Evolutionary conservation across 768 basidiomycete genomes (phyloP).

Genomic region (Fomitopsis serialis): DNA sequence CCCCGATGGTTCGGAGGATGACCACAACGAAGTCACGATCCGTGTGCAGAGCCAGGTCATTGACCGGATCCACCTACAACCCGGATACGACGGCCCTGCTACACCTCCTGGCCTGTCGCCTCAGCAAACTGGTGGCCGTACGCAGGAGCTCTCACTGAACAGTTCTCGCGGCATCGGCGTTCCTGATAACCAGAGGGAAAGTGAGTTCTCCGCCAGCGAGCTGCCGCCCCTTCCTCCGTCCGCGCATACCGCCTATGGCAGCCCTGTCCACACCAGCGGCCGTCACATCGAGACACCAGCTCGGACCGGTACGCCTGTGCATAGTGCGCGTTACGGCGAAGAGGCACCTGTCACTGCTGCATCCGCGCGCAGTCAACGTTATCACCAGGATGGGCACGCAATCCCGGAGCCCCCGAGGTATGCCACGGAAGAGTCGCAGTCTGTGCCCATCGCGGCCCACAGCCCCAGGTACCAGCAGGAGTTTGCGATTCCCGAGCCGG

Average conservation of each 20-base stretch:
- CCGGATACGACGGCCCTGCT: not conserved
- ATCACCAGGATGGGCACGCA: not conserved
- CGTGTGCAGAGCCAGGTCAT: conserved; percentile 3
- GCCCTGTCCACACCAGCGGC: not conserved
- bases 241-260: not conserved
- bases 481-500: not conserved
- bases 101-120: not conserved
- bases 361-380: not conserved
- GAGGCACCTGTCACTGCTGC: not conserved
- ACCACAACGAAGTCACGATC: conserved; percentile 2
- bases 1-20: conserved; percentile 9
- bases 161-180: not conserved
- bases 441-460: not conserved
- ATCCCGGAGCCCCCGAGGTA: not conserved
- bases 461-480: not conserved
- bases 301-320: not conserved
- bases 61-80: conserved; percentile 2
- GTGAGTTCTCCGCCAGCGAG: not conserved
- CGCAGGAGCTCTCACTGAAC: not conserved
- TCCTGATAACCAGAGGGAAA: not conserved
- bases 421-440: not conserved
- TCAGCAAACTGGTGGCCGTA: not conserved
- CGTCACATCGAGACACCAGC: not conserved
- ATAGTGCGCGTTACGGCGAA: not conserved
- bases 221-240: not conserved